These are phyloP conservation scores for Mycena sp. DNA, from an alignment of 1,284 basidiomycete genomes.

Conservation along the genomic window DNA sequence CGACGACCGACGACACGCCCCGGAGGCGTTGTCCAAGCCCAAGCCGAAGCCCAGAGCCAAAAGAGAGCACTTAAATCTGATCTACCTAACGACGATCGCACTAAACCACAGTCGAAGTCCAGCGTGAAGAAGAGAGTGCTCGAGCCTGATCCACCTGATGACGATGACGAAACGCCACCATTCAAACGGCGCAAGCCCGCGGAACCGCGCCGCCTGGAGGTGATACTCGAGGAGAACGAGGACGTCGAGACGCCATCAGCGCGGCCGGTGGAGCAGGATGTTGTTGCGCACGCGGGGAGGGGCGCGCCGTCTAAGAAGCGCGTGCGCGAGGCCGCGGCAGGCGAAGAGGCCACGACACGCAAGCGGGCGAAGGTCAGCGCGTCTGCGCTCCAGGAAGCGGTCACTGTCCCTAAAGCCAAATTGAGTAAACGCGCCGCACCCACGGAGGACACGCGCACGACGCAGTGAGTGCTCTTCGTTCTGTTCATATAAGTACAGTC, in stretches of 20 bases:
- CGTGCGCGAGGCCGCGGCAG: background rate
- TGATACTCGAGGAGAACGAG: slow-evolving; percentile 23
- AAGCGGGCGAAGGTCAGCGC: slow-evolving; percentile 12
- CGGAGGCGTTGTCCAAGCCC: background rate
- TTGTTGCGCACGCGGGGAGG: background rate
- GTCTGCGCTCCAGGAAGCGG: background rate
- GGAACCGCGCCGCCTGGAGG: slow-evolving; percentile 9
- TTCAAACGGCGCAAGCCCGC: slow-evolving; percentile 7
- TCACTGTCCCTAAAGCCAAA: background rate
- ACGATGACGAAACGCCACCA: background rate
- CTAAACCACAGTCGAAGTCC: too few relatives aligned
- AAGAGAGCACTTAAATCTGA: too few relatives aligned
- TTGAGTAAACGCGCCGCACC: slow-evolving; percentile 13
- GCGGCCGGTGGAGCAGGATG: background rate
- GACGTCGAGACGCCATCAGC: background rate
- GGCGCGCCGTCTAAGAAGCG: slow-evolving; percentile 10
- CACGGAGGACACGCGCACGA: background rate
- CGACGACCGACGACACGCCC: background rate
- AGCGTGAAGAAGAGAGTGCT: background rate
- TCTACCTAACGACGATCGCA: too few relatives aligned
- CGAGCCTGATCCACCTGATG: slow-evolving; percentile 3
- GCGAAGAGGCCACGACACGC: background rate
- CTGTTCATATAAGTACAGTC: background rate
- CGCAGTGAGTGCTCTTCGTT: background rate
- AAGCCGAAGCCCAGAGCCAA: background rate